These are phyloP conservation scores for Dictyophora rubrovolvata DNA, from an alignment of 768 basidiomycete genomes.

Conservation along the genomic window DNA sequence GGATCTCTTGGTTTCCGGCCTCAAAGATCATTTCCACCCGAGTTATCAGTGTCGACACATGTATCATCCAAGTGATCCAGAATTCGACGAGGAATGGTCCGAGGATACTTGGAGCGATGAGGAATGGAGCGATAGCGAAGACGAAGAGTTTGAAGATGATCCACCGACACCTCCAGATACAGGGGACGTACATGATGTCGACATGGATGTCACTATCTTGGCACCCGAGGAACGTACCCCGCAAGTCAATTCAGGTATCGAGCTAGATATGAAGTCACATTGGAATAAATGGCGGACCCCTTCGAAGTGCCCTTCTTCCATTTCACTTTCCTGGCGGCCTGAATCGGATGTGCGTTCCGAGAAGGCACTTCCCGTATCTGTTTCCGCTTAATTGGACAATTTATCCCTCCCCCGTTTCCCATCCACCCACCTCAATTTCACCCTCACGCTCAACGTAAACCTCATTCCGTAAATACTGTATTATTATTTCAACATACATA, in stretches of 20 bases:
- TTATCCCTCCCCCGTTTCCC: not conserved
- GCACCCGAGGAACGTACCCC: not conserved
- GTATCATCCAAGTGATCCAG: constrained; percentile 5
- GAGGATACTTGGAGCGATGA: constrained; percentile 4
- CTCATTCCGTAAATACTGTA: not conserved
- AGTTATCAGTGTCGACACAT: not conserved
- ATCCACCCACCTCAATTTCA: not conserved
- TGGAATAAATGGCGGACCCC: not conserved
- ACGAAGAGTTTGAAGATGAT: not conserved
- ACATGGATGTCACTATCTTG: not conserved
- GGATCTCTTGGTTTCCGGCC: not conserved
- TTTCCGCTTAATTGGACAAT: not conserved
- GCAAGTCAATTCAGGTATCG: not conserved
- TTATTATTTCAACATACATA: not conserved
- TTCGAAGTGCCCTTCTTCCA: not conserved
- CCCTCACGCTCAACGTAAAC: not conserved
- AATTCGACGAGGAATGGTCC: constrained; percentile 5
- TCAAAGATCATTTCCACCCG: not conserved
- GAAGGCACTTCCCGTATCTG: not conserved
- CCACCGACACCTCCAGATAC: not conserved
- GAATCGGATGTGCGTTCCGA: not conserved
- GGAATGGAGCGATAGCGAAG: constrained; percentile 6
- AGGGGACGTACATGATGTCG: not conserved
- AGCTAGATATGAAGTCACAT: not conserved
- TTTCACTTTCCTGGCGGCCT: not conserved